phyloP scores from a whole-genome alignment of 179 eudicot species.

The Camellia oleifera region DNA sequence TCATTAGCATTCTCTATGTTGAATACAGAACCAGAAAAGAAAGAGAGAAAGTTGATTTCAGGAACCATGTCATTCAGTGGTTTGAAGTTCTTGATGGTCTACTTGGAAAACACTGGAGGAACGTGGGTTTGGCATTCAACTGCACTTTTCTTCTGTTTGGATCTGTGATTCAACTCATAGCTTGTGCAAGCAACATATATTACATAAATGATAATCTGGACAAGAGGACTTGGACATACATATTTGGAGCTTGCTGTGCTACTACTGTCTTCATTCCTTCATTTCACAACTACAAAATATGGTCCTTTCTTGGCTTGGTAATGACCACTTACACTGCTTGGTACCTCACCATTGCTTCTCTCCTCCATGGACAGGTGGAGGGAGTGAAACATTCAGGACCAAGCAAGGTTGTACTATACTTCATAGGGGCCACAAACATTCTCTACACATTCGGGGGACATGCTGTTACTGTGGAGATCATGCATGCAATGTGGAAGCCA shows the following conservation, averaged over 20 bases:
- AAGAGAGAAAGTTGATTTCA: conserved; percentile 58
- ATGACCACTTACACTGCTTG: conserved; percentile 70
- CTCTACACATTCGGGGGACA: conserved; percentile 72
- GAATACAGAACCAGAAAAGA: conserved; percentile 64
- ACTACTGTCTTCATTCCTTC: conserved; percentile 62
- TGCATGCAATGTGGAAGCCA: conserved; percentile 79
- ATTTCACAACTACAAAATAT: conserved; percentile 59
- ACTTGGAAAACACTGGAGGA: conserved; percentile 63
- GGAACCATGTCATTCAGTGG: conserved; percentile 72
- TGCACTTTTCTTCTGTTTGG: conserved; percentile 68
- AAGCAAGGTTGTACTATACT: conserved; percentile 47
- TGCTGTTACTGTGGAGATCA: conserved; percentile 70
- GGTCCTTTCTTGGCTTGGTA: conserved; percentile 54
- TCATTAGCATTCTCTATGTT: conserved; percentile 50
- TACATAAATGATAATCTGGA: conserved; percentile 61
- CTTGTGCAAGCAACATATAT: conserved; percentile 69
- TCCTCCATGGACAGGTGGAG: conserved; percentile 65
- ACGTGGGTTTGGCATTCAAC: conserved; percentile 62
- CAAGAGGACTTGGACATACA: conserved; percentile 67
- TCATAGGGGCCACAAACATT: conserved; percentile 69
- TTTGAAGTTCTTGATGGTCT: conserved; percentile 67
- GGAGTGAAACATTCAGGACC: conserved; percentile 60
- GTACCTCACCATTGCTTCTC: conserved; percentile 55
- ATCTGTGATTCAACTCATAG: conserved; percentile 67
- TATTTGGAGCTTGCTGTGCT: conserved; percentile 64